Percentiles rank a stretch among this genome's conserved stretches.
Conservation (phyloP, 2,329 filamentous ascomycete species). For the Aspergillus sp. region DNA sequence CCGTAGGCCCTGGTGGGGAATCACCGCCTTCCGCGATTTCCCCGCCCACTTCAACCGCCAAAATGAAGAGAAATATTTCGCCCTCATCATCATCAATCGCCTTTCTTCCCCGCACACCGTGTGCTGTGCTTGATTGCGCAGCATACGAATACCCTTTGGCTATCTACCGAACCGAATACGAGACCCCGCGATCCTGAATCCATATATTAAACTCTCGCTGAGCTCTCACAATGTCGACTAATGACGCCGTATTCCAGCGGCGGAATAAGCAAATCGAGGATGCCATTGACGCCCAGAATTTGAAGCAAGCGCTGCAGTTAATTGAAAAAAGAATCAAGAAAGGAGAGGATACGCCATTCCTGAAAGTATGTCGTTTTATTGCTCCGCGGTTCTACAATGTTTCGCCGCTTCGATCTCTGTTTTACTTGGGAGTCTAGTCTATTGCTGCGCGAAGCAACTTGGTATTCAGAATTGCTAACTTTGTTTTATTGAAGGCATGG, state of each 20-base stretch:
- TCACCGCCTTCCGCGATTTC: constrained; percentile 23
- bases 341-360: constrained; percentile 45
- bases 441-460: not conserved
- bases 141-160: constrained; percentile 15
- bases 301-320: constrained; percentile 51
- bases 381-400: not conserved
- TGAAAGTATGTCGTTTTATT: constrained; percentile 31
- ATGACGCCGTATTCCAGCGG: constrained; percentile 43
- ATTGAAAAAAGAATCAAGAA: constrained; percentile 58
- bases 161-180: not conserved
- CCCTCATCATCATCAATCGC: constrained; percentile 13
- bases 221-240: constrained; percentile 25
- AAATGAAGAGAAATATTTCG: constrained; percentile 15
- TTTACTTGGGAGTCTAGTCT: not conserved
- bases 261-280: constrained; percentile 52
- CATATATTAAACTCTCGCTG: not conserved
- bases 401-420: not conserved
- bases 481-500: constrained; percentile 35
- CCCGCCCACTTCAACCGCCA: constrained; percentile 14
- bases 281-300: constrained; percentile 48
- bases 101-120: constrained; percentile 18
- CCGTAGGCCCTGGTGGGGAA: not conserved
- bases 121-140: constrained; percentile 27
- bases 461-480: constrained; percentile 9
- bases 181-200: not conserved